A percentile compares a stretch with the other conserved stretches of the same genome.
These are phyloP conservation scores for Bondarzewia mesenterica DNA, from an alignment of 1,284 basidiomycete genomes.

Conservation along the genomic window DNA sequence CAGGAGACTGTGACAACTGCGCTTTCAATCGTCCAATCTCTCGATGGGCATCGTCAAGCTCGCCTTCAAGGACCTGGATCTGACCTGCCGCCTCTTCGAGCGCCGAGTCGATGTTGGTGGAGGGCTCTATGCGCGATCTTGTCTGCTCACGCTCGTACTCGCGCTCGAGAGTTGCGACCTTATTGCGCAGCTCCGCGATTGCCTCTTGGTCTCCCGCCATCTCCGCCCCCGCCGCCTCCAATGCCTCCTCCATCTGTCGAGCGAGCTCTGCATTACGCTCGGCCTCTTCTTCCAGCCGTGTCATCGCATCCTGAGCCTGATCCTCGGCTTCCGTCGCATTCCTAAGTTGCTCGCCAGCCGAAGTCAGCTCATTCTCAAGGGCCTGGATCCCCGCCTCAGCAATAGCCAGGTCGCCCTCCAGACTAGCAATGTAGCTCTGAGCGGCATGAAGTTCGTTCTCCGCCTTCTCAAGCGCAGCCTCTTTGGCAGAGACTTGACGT, in stretches of 20 bases:
- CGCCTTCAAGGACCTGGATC: conserved; percentile 55
- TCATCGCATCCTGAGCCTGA: conserved; percentile 29
- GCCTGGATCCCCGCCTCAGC: conserved; percentile 40
- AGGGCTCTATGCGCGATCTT: conserved; percentile 25
- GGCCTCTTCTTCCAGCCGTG: conserved; percentile 37
- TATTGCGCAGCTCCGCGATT: conserved; percentile 42
- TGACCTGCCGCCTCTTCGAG: conserved; percentile 46
- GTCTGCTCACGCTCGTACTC: conserved; percentile 41
- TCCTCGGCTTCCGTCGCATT: conserved; percentile 37
- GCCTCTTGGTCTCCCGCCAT: conserved; percentile 53
- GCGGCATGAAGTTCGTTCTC: conserved; percentile 31
- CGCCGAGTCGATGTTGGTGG: conserved; percentile 21
- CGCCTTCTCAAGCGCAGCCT: conserved; percentile 20
- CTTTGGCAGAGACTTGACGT: conserved; percentile 19
- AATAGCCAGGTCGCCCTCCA: conserved; percentile 43
- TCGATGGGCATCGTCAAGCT: conserved; percentile 73
- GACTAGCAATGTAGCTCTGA: conserved; percentile 42
- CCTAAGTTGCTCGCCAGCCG: conserved; percentile 37
- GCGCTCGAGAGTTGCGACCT: conserved; percentile 48
- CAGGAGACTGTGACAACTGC: conserved; percentile 65
- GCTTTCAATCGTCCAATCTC: conserved; percentile 73
- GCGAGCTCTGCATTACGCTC: conserved; percentile 45
- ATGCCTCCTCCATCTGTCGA: conserved; percentile 61
- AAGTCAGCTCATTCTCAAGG: conserved; percentile 42
- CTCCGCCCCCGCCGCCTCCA: conserved; percentile 61